phyloP scores from a whole-genome alignment of 768 basidiomycete genomes.

The Tubosaeta brunneosetosa region DNA sequence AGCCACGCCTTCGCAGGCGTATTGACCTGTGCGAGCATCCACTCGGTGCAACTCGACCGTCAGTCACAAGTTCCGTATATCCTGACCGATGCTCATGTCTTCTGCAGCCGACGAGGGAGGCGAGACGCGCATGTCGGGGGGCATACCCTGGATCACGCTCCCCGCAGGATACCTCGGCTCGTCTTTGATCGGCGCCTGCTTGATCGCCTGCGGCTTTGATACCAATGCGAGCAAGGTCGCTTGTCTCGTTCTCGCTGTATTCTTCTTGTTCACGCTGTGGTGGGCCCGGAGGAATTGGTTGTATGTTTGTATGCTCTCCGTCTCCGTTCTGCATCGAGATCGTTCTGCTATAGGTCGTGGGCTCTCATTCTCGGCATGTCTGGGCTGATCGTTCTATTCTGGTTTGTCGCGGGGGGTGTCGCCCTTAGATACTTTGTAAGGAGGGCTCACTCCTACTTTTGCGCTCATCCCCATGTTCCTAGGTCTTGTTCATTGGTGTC shows the following conservation, averaged over 20 bases:
- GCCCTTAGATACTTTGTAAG: constrained; percentile 75
- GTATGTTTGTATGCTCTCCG: constrained; percentile 38
- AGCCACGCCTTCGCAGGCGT: constrained; percentile 80
- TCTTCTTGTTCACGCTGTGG: constrained; percentile 87
- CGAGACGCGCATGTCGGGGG: constrained; percentile 82
- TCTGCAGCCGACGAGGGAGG: constrained; percentile 80
- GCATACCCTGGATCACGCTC: constrained; percentile 74
- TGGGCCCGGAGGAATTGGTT: constrained; percentile 76
- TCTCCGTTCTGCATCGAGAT: neutral
- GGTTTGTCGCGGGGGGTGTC: constrained; percentile 73
- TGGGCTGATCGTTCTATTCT: constrained; percentile 74
- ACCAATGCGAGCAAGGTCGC: constrained; percentile 87
- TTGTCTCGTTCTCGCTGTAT: constrained; percentile 71
- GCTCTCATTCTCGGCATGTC: constrained; percentile 72
- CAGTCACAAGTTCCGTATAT: constrained; percentile 27
- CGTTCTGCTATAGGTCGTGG: constrained; percentile 59
- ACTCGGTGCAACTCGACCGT: constrained; percentile 87
- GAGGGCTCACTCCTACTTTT: neutral
- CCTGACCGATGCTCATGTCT: constrained; percentile 1
- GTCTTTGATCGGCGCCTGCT: constrained; percentile 77
- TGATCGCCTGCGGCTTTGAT: constrained; percentile 87
- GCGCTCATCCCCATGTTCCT: neutral
- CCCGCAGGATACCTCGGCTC: constrained; percentile 87
- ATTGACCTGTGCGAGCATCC: constrained; percentile 80
- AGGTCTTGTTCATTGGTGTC: constrained; percentile 79